Conservation (phyloP, 805 yeast species). For the Diddensiella caesifluorescens region DNA sequence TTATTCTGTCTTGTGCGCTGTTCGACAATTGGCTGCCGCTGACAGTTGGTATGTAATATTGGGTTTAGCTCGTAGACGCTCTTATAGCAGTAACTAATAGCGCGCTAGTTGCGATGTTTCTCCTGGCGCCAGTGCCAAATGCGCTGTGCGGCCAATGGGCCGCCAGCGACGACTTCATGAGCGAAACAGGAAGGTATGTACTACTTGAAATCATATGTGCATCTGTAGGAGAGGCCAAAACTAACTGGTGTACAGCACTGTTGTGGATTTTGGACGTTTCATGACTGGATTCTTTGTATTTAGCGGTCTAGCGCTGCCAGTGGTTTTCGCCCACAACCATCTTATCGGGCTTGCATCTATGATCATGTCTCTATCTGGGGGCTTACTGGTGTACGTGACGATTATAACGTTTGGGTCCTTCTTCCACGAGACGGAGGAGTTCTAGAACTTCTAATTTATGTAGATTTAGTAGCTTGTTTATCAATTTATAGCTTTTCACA, state of each 20-base stretch:
- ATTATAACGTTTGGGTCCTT: slow-evolving; percentile 77
- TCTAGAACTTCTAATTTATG: slow-evolving; percentile 25
- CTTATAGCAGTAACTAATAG: slow-evolving; percentile 6
- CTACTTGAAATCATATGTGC: not conserved
- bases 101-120: slow-evolving; percentile 48
- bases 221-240: slow-evolving; percentile 3
- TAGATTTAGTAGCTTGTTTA: no score
- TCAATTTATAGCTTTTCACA: no score
- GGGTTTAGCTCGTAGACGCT: no score
- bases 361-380: slow-evolving; percentile 75
- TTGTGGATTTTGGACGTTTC: slow-evolving; percentile 77
- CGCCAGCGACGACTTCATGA: slow-evolving; percentile 55
- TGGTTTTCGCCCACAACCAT: slow-evolving; percentile 69
- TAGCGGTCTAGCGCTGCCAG: slow-evolving; percentile 70
- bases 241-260: slow-evolving; percentile 32
- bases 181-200: slow-evolving; percentile 43
- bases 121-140: slow-evolving; percentile 69
- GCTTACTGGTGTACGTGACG: slow-evolving; percentile 74
- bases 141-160: slow-evolving; percentile 47
- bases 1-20: slow-evolving; percentile 81
- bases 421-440: slow-evolving; percentile 54
- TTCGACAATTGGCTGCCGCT: slow-evolving; percentile 91
- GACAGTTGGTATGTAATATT: slow-evolving; percentile 50
- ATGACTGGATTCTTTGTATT: slow-evolving; percentile 70
- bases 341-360: slow-evolving; percentile 67